Base-by-base conservation (phyloP, 2,329 filamentous ascomycete species). In the Pseudogymnoascus sp. region DNA sequence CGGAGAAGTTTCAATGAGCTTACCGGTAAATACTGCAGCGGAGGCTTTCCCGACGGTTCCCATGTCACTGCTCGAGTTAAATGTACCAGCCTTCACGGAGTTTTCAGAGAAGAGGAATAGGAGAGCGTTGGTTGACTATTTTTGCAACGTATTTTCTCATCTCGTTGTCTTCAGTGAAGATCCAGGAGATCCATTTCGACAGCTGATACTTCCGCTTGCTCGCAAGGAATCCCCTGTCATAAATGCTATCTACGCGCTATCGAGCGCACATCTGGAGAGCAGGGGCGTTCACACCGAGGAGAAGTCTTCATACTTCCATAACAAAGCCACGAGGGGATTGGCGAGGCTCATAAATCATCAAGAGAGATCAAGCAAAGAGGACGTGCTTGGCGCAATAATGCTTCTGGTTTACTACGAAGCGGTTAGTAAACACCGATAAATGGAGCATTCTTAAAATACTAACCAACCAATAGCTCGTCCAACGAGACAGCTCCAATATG, bases 241-340 rank as follows among this genome's bases (percentile, higher is more conserved):
- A 72, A 90, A 94, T 69, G 90, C 92, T 8, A 88, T 97, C 63
- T 92, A 90, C 63, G 91, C 92, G 0, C 77, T 97, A 6, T 84
- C 90, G 0, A 89, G 88, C 62, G 93, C 92, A 63, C 94, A 96
- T 71, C 77, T 95, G 62, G 88, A 92, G 66, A 90, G 83, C 58
- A 75, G 82, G 26, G 81, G 81, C 1, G 74, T 83, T 5, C 73
- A 78, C 26, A 80, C 78, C 21, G 65, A 67, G 61, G 82, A 86
- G 66, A 81, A 79, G 66, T 84, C 83, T 36, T 71, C 84, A 1
- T 78, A 79, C 63, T 85, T 85, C 64, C 84, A 86, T 64, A 84
- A 81, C 63, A 77, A 78, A 68, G 83, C 84, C 9, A 80, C 86
- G 24, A 79, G 83, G 65, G 82, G 81, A 0, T 72, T 87, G 37